phyloP scores from a whole-genome alignment of 331 rosid genomes.

The Malus hybrid region DNA sequence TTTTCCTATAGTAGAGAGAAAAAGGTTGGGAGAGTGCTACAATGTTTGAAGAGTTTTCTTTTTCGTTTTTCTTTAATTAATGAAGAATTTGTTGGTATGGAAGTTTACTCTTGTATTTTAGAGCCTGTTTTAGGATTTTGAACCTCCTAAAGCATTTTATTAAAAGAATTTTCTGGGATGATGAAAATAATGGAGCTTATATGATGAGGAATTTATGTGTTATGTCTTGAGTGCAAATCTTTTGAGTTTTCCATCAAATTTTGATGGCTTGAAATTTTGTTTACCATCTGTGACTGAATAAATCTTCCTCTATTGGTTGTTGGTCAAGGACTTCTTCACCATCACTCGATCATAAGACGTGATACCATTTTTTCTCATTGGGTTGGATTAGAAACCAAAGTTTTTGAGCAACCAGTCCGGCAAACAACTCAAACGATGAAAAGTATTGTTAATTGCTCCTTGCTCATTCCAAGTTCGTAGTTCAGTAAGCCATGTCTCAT shows the following conservation, averaged over 20 bases:
- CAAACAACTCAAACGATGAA: neutral
- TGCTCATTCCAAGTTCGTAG: too few species aligned
- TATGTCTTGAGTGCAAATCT: neutral
- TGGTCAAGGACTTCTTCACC: too few species aligned
- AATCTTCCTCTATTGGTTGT: too few species aligned
- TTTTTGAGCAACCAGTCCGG: neutral
- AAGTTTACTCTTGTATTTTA: slow-evolving; percentile 15
- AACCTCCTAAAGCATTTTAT: slow-evolving; percentile 6
- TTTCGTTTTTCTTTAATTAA: neutral
- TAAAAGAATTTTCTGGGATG: neutral
- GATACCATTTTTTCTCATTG: too few species aligned
- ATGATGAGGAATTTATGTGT: neutral
- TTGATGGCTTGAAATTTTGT: neutral
- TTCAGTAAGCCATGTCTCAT: too few species aligned
- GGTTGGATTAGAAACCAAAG: neutral
- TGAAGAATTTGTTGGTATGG: slow-evolving; percentile 37
- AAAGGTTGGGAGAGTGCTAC: slow-evolving; percentile 40
- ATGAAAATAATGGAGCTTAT: neutral
- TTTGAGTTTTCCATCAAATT: neutral
- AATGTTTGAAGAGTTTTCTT: slow-evolving; percentile 32
- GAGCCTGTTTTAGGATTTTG: slow-evolving; percentile 29
- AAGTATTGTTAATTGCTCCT: too few species aligned
- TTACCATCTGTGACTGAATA: neutral
- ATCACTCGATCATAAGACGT: neutral
- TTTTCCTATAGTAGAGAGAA: slow-evolving; percentile 33